Evolutionary conservation across 495 filamentous ascomycete genomes (phyloP), one percentile per base, ranked within the genome.

Genomic region (Tuber borchii): DNA sequence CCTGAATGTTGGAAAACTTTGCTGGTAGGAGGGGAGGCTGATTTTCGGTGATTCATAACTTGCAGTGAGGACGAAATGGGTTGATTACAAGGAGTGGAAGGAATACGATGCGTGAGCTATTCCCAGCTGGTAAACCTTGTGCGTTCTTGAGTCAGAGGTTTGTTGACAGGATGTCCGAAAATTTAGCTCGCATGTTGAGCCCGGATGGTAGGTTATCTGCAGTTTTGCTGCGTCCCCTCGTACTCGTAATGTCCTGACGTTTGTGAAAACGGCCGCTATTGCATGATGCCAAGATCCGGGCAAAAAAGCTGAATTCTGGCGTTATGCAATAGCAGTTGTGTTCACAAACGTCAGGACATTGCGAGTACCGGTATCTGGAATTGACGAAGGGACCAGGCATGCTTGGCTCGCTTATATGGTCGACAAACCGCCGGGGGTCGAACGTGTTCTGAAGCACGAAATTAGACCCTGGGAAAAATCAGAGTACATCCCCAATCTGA

Each of bases 1-100:
- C 20, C 14, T 69, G 2, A 37, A 48, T 44, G 26, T 6, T 22
- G 68, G 48, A 61, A 61, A 31, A 0, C 14, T 12, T 61, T 61
- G 34, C 26, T 65, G 56, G 34, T 51, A 12, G 39, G 31, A 19
- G 44, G 12, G 71, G 75, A 44, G 14, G 39, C 31, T 39, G 17
- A 43, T 71, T 4, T 31, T 37, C 71, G 51, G 20, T 16, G 12
- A 51, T 26, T n/a, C 37, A 69, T 61, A 20, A 16, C 61, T 26
- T 46, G n/a, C 56, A 98, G 94, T 98, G 81, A 91, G 96, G 75
- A 98, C 95, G 81, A 90, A 96, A 88, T 98, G 96, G 95, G 92
- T 99, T 71, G 95, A 98, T 85, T 98, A 94, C 88, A 93, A 92
- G 86, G 87, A 91, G 81, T 86, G 78, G 78, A 79, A 91, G 77